These are phyloP conservation scores for Boletus mariae DNA, from an alignment of 1,284 basidiomycete species.

Conservation along the genomic window DNA sequence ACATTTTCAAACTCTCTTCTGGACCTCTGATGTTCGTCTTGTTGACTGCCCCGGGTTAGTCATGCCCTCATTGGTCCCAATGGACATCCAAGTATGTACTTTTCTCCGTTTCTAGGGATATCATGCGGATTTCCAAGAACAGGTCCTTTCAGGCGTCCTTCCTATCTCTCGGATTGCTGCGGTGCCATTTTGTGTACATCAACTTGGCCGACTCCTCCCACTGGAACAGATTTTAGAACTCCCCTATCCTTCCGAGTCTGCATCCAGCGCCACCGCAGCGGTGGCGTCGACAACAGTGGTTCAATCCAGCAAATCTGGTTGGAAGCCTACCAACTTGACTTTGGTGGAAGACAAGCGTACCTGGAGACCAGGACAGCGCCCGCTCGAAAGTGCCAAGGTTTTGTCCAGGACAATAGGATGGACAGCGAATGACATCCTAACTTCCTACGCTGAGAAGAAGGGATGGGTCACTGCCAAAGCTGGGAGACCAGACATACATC, in stretches of 20 bases:
- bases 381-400: conserved; percentile 11
- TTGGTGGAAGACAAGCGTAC: conserved; percentile 60
- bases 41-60: conserved; percentile 87
- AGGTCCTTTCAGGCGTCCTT: conserved; percentile 78
- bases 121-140: conserved; percentile 5
- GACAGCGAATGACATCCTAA: conserved; percentile 81
- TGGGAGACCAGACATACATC: conserved; percentile 81
- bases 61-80: conserved; percentile 72
- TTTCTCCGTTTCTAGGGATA: conserved; percentile 16
- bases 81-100: conserved; percentile 69
- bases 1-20: conserved; percentile 90
- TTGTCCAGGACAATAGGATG: conserved; percentile 40
- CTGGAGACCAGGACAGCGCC: conserved; percentile 56
- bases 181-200: conserved; percentile 70
- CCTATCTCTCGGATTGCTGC: conserved; percentile 87
- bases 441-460: conserved; percentile 71
- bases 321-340: neutral
- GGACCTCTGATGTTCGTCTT: conserved; percentile 76
- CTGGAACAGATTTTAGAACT: conserved; percentile 72
- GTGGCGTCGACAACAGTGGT: neutral
- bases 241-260: conserved; percentile 41
- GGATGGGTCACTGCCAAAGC: conserved; percentile 88
- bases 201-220: conserved; percentile 67
- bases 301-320: neutral
- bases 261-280: neutral